Evolutionary conservation across 2,329 filamentous ascomycete genomes (phyloP).

Genomic region (Leptographium wingfieldii): DNA sequence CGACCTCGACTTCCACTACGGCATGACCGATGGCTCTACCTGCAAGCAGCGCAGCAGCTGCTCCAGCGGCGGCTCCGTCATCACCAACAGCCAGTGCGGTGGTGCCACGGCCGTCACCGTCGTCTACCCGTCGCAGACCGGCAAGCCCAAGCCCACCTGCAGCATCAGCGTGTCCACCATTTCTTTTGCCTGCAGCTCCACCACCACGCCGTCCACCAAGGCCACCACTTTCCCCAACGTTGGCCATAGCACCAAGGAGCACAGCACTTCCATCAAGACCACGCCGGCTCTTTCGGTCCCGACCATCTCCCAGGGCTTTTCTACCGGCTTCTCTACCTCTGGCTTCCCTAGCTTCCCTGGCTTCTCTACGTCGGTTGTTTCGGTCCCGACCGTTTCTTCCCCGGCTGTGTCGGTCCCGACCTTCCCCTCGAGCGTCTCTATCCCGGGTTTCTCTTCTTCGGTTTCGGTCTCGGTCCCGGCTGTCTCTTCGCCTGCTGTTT

Average conservation of each 20-base stretch:
- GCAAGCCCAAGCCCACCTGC: conserved; percentile 46
- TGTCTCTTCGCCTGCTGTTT: background rate
- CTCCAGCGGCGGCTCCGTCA: conserved; percentile 50
- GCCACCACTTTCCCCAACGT: background rate
- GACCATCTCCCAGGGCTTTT: background rate
- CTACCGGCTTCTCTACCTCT: too few relatives aligned
- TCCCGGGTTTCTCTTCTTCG: too few relatives aligned
- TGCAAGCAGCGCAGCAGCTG: conserved; percentile 71
- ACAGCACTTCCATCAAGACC: background rate
- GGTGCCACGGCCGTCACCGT: conserved; percentile 75
- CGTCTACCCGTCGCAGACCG: conserved; percentile 46
- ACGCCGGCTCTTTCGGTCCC: background rate
- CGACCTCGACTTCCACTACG: conserved; percentile 75
- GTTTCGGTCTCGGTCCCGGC: too few relatives aligned
- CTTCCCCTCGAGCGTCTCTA: background rate
- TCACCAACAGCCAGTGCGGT: conserved; percentile 84
- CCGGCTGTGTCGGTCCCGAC: background rate
- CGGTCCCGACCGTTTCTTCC: background rate
- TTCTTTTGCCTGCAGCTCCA: conserved; percentile 54
- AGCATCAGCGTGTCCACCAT: conserved; percentile 62
- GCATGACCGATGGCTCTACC: conserved; percentile 66
- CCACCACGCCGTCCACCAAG: conserved; percentile 4
- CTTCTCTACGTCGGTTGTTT: background rate
- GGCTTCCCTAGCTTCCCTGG: background rate
- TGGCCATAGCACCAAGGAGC: conserved; percentile 1